Percentiles rank a stretch among this genome's conserved stretches.
phyloP scores from a whole-genome alignment of 345 rosid species.

The Salix caprea region DNA sequence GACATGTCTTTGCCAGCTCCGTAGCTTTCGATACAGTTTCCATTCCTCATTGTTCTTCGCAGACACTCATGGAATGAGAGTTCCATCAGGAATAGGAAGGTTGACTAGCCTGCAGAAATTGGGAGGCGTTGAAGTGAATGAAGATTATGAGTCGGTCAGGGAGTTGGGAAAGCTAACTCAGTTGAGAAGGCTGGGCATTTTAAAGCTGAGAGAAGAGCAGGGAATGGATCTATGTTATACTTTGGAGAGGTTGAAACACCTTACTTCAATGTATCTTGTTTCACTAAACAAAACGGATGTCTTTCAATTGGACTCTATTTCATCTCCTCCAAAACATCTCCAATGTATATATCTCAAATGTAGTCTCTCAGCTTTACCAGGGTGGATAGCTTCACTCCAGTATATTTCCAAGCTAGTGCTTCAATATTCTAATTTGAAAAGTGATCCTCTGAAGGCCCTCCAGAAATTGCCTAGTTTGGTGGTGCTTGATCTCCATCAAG shows the following conservation, averaged over 20 bases:
- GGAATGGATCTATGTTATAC: background rate
- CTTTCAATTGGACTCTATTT: background rate
- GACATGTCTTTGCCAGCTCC: conserved; percentile 2
- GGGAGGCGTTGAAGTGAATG: background rate
- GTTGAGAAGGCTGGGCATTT: conserved; percentile 14
- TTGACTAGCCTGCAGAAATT: conserved; percentile 1
- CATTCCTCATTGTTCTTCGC: background rate
- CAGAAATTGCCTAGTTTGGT: no score
- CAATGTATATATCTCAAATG: background rate
- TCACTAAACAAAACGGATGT: background rate
- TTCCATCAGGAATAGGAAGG: conserved; percentile 12
- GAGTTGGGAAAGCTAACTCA: conserved; percentile 13
- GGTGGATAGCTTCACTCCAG: conserved; percentile 7
- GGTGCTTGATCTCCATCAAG: background rate
- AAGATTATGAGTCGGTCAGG: background rate
- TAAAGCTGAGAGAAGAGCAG: conserved; percentile 3
- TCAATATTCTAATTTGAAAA: no score
- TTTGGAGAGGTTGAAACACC: background rate
- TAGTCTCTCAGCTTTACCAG: background rate
- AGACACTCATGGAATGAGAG: conserved; percentile 5
- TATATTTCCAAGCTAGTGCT: background rate
- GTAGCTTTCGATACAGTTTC: background rate
- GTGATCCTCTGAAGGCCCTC: no score
- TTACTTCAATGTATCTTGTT: background rate
- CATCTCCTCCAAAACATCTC: conserved; percentile 2